These are phyloP conservation scores for Pythium scleroteichum DNA, from an alignment of 352 stramenopile species.

Conservation along the genomic window DNA sequence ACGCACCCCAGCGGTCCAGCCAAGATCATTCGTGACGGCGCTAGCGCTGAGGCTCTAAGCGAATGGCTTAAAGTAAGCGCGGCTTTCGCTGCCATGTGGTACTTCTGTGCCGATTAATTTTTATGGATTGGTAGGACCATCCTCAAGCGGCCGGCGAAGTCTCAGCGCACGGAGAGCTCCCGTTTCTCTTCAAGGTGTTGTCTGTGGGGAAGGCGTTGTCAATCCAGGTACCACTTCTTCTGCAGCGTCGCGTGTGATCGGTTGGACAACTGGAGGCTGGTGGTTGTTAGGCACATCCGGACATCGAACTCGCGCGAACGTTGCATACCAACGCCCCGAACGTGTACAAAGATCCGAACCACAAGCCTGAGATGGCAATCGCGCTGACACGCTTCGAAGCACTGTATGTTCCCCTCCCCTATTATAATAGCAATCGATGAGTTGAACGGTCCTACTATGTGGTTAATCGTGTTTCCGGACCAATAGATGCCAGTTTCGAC, in stretches of 20 bases:
- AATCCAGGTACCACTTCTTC: constrained; percentile 96
- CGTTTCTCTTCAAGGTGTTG: constrained; percentile 99
- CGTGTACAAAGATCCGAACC: constrained; percentile 98
- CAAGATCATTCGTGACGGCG: constrained; percentile 55
- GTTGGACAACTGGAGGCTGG: neutral
- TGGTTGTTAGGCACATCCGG: constrained; percentile 71
- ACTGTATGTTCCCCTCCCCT: constrained; percentile 44
- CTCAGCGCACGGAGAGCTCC: constrained; percentile 73
- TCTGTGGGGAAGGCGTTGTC: constrained; percentile 97
- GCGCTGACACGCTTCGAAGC: constrained; percentile 97
- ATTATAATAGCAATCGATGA: no score
- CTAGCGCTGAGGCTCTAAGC: constrained; percentile 54
- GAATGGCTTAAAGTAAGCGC: constrained; percentile 59
- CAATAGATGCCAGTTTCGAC: constrained; percentile 92
- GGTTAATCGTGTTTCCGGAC: no score
- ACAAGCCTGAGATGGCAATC: constrained; percentile 99
- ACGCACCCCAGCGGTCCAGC: constrained; percentile 94
- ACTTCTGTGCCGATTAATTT: neutral
- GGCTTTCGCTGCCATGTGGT: neutral
- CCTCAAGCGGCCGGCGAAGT: constrained; percentile 38
- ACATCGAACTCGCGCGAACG: constrained; percentile 74
- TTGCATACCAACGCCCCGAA: constrained; percentile 87
- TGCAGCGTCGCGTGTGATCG: no score
- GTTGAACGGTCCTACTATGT: no score
- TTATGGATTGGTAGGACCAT: constrained; percentile 26